Evolutionary conservation across 805 yeast genomes (phyloP), one percentile per base, ranked within the genome.

Genomic region (Cyberlindnera subsufficiens): DNA sequence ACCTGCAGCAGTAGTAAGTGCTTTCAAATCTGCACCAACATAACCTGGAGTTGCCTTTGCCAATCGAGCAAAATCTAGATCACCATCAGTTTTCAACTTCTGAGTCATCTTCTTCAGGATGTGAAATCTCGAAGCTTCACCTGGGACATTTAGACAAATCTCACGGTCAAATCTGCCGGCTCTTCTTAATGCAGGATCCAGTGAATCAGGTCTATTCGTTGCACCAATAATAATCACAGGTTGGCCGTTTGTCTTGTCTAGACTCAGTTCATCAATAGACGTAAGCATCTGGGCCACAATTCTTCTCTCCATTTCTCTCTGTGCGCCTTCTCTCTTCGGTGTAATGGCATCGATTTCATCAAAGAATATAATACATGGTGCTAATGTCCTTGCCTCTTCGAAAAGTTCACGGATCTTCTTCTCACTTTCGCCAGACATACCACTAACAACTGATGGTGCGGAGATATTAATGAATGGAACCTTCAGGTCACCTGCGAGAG

Each of bases 361-460:
- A 57, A 93, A 82, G 57, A 93, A 93, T 39, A 93, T 75, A 25
- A 93, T 66, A 63, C 97, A 90, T 8, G 99, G 99, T 1, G 99
- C 99, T 42, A 88, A 59, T 4, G 74, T 55, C 55, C 82, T 83
- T 3, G 99, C 99, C 59, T 93, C 98, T 32, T 89, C 96, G 58
- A 91, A 91, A 32, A 91, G 69, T 45, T 93, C 98, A 48, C 99
- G 73, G 18, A 93, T 71, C 58, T 91, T 90, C 69, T 93, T 93
- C 62, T 93, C 99, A 49, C 91, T 80, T 62, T 93, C 99, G 35
- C 99, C 99, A n/a, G 96, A 87, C 98, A 93, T 93, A 5, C 99
- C 99, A 47, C 96, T 86, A 0, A 93, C 98, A 8, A 93, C 87
- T 3, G 96, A 83, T 1, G 99, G 99, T 0, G 99, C 98, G 22